Conservation (phyloP, 208 protist species). For the Leishmania guyanensis region DNA sequence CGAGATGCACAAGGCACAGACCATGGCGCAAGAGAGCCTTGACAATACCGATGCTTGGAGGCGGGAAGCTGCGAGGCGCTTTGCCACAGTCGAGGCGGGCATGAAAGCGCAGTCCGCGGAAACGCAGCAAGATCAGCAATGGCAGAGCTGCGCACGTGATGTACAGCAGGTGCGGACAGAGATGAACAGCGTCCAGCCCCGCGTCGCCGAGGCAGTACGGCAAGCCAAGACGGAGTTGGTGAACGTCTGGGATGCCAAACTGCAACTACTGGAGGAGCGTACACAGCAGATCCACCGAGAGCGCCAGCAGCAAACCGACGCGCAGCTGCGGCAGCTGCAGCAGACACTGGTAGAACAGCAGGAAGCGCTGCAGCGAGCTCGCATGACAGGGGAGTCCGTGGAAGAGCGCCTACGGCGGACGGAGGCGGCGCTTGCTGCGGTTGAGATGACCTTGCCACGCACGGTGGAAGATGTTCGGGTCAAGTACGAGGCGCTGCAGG, state of each 20-base stretch:
- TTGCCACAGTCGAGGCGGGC: conserved; percentile 25
- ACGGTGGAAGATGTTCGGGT: conserved; percentile 7
- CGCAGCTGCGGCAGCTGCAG: conserved; percentile 23
- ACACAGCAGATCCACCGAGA: conserved; percentile 10
- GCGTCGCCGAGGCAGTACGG: conserved; percentile 14
- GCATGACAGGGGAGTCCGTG: conserved; percentile 2
- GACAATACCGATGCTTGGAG: conserved; percentile 21
- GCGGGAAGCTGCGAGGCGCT: conserved; percentile 22
- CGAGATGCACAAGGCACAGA: conserved; percentile 20
- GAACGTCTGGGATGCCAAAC: conserved; percentile 1
- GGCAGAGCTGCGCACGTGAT: conserved; percentile 10
- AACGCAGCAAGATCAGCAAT: conserved; percentile 20
- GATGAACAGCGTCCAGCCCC: not conserved
- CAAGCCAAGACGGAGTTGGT: conserved; percentile 22
- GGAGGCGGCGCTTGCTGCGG: conserved; percentile 21
- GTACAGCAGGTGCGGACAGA: conserved; percentile 23
- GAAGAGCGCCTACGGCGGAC: conserved; percentile 33
- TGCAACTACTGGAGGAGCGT: conserved; percentile 21
- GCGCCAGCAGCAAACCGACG: conserved; percentile 16
- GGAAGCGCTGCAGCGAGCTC: conserved; percentile 17
- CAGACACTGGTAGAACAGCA: conserved; percentile 26
- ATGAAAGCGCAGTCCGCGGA: conserved; percentile 10
- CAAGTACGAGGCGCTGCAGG: conserved; percentile 24
- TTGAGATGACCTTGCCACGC: conserved; percentile 21
- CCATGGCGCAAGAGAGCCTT: conserved; percentile 19